Evolutionary conservation across 805 yeast genomes (phyloP), one percentile per base, ranked within the genome.

Genomic region (Ogataea corticis): DNA sequence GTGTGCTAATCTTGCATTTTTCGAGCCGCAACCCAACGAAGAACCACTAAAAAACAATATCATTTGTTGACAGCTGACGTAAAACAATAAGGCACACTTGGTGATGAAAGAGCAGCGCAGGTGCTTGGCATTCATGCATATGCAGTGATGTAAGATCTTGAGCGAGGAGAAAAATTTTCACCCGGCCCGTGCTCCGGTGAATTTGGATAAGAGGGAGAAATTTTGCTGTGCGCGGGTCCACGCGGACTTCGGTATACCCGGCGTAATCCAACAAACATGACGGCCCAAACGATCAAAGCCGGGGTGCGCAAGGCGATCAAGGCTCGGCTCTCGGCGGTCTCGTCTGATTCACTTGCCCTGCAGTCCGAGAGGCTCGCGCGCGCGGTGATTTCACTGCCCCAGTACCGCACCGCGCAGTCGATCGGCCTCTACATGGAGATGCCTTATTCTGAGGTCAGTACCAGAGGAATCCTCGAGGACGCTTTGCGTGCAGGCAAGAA

Each of bases 341-440:
- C 47, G 16, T 38, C 46, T 25, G 35, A 42, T 15, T 37, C 32
- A 2, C 42, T 50, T 4, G 21, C 30, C 3, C 4, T n/a, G 12
- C 54, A 50, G 33, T 51, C 55, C 14, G 37, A 38, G 14, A 32
- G 16, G n/a, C 44, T 50, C 7, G 38, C 48, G 11, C 28, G 32
- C 3, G 28, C 38, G n/a, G 17, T 50, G 17, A 14, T 13, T 1
- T 21, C 37, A 1, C 42, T 48, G 11, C 55, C 52, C 3, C 68
- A 62, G 33, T 82, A 81, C 54, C 51, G 61, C 42, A 41, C 51
- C 0, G 79, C 90, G 0, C 54, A 57, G 9, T 69, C 61, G 3
- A 61, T 90, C 2, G 96, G 85, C 0, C 58, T 88, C 25, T 91
- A 79, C 57, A 78, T 90, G 86, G 81, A 77, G 61, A 84, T 91